Base-by-base conservation (phyloP, 75 land plant species). In the Pinus tabuliformis region DNA sequence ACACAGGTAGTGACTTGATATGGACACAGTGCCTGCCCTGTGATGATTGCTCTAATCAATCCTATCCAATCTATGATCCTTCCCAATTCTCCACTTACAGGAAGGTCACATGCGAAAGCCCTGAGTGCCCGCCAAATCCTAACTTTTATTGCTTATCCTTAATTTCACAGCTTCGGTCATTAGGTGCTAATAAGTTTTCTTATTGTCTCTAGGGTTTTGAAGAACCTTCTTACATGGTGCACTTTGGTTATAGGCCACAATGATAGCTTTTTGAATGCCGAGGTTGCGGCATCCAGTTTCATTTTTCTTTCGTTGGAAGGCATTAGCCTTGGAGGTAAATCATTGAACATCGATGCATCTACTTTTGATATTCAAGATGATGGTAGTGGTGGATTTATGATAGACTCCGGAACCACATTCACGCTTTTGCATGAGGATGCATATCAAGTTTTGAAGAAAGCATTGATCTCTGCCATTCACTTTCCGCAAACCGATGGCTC, bases 371-470 rank as follows among this genome's bases (percentile, higher is more conserved):
- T 78, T 6, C 17, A 78, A 58, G 0, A 77, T 1, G 79, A 78
- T 30, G 79, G 79, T 11, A 78, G 59, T 16, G 79, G 79, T 16
- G 79, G 79, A 13, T 24, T 78, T 24, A 52, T 78, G 16, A 60
- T 78, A 22, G 79, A 78, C 59, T 72, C 76, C 15, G 79, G 79
- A 8, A 78, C 79, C 26, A 78, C 79, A 14, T 21, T 78, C 26
- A 78, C 79, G 4, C 12, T 26, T 28, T 33, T 78, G 1, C 54
- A 42, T 0, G 77, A 72, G 4, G 79, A 56, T 4, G 77, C 79
- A 2, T 78, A 78, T 22, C 17, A n/a, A 37, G 24, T 22, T 17
- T 21, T 78, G 9, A 36, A 33, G 18, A 7, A 13, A 3, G 79
- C 79, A 17, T 33, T 74, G 18, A 21, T 12, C 3, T 52, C 77